phyloP scores from a whole-genome alignment of 371 early-diverging fungal genomes.

The Mortierella sp. region DNA sequence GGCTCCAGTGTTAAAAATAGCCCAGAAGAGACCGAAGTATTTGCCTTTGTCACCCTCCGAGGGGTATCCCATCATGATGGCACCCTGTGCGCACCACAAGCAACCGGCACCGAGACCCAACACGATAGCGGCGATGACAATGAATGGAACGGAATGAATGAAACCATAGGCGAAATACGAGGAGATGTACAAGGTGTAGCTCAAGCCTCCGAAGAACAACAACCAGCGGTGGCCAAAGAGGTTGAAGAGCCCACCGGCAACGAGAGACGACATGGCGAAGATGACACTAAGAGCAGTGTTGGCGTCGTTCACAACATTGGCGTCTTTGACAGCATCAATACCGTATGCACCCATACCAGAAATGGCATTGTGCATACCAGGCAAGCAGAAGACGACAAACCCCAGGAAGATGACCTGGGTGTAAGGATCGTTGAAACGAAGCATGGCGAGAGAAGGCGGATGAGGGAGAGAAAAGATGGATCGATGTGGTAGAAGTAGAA shows the following conservation, averaged over 20 bases:
- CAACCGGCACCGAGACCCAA: conserved; percentile 68
- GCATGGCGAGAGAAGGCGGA: conserved; percentile 4
- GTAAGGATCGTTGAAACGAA: conserved; percentile 54
- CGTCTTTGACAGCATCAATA: conserved; percentile 63
- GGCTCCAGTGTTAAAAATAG: conserved; percentile 85
- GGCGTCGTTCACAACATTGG: conserved; percentile 74
- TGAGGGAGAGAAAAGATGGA: conserved; percentile 4
- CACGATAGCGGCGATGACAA: conserved; percentile 72
- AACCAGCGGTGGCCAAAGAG: conserved; percentile 68
- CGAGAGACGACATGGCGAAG: conserved; percentile 79
- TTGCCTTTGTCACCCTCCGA: conserved; percentile 79
- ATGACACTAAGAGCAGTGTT: conserved; percentile 77
- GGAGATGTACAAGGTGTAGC: conserved; percentile 70
- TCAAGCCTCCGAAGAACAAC: conserved; percentile 67
- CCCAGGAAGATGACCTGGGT: conserved; percentile 66
- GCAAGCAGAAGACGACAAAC: conserved; percentile 70
- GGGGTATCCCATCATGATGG: conserved; percentile 81
- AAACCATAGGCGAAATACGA: conserved; percentile 69
- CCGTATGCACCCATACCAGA: conserved; percentile 74
- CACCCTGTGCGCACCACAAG: conserved; percentile 80
- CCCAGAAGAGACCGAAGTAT: conserved; percentile 76
- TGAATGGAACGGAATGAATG: conserved; percentile 61
- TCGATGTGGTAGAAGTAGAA: no score
- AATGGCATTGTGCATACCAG: conserved; percentile 90
- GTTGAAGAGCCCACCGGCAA: conserved; percentile 75